Conservation (phyloP, 371 early-diverging fungal species). For the Mucor velutinosus region DNA sequence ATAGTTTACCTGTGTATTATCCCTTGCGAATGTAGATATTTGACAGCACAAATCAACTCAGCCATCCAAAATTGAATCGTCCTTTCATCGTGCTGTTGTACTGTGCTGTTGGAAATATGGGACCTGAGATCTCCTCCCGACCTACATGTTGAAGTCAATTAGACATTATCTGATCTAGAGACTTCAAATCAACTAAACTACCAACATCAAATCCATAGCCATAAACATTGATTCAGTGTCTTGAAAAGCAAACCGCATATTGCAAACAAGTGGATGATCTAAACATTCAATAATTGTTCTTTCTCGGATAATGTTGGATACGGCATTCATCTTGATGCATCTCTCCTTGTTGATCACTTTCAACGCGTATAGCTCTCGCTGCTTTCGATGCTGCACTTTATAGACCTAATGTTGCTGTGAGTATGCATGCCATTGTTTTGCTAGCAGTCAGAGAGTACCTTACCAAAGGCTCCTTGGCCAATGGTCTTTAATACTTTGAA, state of each 20-base stretch:
- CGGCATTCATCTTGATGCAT: slow-evolving; percentile 67
- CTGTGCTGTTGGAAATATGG: slow-evolving; percentile 50
- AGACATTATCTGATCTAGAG: not conserved
- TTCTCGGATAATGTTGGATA: slow-evolving; percentile 73
- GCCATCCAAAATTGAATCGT: slow-evolving; percentile 71
- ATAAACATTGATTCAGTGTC: slow-evolving; percentile 76
- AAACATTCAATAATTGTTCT: slow-evolving; percentile 72
- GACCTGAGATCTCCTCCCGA: slow-evolving; percentile 81
- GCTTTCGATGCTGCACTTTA: slow-evolving; percentile 63
- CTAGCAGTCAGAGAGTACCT: slow-evolving; percentile 39
- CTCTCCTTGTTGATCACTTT: slow-evolving; percentile 76
- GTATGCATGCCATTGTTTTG: not conserved
- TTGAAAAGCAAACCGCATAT: slow-evolving; percentile 80
- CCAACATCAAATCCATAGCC: slow-evolving; percentile 79
- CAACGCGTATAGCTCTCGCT: slow-evolving; percentile 66
- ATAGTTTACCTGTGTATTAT: slow-evolving; percentile 66
- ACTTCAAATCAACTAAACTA: not conserved
- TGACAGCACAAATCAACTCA: slow-evolving; percentile 67
- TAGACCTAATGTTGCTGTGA: slow-evolving; percentile 45
- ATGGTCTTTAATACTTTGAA: slow-evolving; percentile 59
- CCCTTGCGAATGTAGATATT: slow-evolving; percentile 69
- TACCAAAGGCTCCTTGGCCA: slow-evolving; percentile 72
- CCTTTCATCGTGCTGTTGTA: slow-evolving; percentile 62
- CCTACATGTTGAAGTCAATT: slow-evolving; percentile 30
- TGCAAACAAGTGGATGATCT: slow-evolving; percentile 72